Evolutionary conservation across 2,329 filamentous ascomycete species (phyloP).

Genomic region (Fusarium coffeatum): DNA sequence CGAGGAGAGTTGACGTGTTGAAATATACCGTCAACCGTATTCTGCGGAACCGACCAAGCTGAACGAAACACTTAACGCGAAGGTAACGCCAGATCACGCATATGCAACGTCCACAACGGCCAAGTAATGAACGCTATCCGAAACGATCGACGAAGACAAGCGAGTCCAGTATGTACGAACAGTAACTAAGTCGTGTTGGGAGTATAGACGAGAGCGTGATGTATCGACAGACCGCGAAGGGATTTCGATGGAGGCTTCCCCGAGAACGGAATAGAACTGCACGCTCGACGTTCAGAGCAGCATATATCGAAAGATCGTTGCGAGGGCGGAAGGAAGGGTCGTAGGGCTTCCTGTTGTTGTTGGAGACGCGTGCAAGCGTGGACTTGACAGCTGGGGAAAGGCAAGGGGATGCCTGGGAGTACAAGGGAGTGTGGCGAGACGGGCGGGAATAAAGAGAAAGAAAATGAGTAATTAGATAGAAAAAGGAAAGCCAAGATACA

Average conservation of each 20-base stretch:
- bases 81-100: constrained; percentile 11
- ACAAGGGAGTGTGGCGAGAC: constrained; percentile 32
- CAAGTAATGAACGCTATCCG: not conserved
- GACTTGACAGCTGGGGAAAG: constrained; percentile 14
- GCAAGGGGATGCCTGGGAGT: constrained; percentile 28
- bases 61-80: constrained; percentile 15
- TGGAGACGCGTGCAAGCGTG: constrained; percentile 26
- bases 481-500: constrained; percentile 3
- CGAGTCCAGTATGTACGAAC: not conserved
- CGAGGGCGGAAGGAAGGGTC: constrained; percentile 25
- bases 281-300: constrained; percentile 12
- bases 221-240: constrained; percentile 25
- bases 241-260: constrained; percentile 22
- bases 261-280: constrained; percentile 2
- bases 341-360: constrained; percentile 4
- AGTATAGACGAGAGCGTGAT: not conserved
- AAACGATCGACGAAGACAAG: not conserved
- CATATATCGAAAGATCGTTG: constrained; percentile 3
- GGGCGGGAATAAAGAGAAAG: constrained; percentile 10
- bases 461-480: constrained; percentile 5
- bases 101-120: not conserved
- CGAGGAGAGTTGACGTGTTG: not conserved
- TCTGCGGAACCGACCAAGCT: constrained; percentile 1
- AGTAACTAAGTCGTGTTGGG: not conserved
- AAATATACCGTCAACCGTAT: not conserved